Evolutionary conservation across 495 filamentous ascomycete species (phyloP).

Genomic region (Daldinia concentrica): DNA sequence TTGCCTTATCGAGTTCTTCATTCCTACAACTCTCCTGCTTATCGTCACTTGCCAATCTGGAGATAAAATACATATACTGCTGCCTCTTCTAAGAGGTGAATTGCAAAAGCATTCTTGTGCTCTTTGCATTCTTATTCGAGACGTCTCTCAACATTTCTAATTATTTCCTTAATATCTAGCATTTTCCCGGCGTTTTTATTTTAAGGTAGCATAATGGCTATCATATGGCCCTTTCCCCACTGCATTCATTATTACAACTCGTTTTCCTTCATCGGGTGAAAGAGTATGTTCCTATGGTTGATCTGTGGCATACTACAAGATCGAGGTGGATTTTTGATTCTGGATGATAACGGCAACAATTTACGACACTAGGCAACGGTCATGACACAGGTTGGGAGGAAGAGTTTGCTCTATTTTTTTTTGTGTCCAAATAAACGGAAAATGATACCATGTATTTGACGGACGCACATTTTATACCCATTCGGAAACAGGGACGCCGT

Average conservation of each 20-base stretch:
- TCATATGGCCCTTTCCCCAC: background rate
- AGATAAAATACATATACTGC: slow-evolving; percentile 37
- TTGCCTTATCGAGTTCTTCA: slow-evolving; percentile 56
- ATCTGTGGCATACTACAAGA: slow-evolving; percentile 4
- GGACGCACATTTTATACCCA: slow-evolving; percentile 38
- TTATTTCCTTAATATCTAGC: slow-evolving; percentile 31
- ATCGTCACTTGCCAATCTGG: slow-evolving; percentile 58
- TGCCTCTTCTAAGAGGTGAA: background rate
- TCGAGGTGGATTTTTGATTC: slow-evolving; percentile 22
- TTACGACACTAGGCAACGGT: slow-evolving; percentile 38
- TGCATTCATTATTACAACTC: slow-evolving; percentile 26
- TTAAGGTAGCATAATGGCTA: slow-evolving; percentile 13
- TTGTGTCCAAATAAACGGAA: slow-evolving; percentile 17
- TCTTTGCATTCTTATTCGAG: slow-evolving; percentile 9
- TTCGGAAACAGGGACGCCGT: slow-evolving; percentile 19
- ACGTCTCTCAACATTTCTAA: background rate
- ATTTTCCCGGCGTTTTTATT: slow-evolving; percentile 37
- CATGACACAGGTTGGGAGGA: slow-evolving; percentile 20
- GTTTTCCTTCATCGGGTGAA: slow-evolving; percentile 13
- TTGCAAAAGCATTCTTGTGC: background rate
- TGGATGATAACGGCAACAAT: slow-evolving; percentile 40
- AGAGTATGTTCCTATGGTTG: background rate
- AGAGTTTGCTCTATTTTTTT: slow-evolving; percentile 8
- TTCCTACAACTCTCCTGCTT: slow-evolving; percentile 61
- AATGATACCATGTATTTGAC: slow-evolving; percentile 42